Evolutionary conservation across 768 basidiomycete species (phyloP), one percentile per base, ranked within the genome.

Genomic region (Mycena floridula): DNA sequence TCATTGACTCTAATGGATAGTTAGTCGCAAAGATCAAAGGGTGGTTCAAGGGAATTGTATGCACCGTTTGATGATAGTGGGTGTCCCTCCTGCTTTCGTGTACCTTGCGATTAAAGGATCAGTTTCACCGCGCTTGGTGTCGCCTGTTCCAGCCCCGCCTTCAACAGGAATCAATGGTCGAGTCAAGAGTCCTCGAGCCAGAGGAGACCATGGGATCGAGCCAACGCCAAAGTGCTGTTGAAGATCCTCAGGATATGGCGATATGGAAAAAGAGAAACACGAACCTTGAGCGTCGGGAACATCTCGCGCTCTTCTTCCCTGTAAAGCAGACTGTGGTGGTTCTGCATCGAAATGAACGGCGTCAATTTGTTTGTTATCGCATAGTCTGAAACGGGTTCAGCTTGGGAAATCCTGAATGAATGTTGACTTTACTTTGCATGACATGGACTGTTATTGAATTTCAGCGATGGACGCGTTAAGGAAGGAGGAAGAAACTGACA

Each of bases 321-420:
- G 54, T 81, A 81, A 26, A 77, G 37, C 5, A 79, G 64, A 46
- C 57, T 72, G 54, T 81, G 73, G 48, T 76, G 72, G 58, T 82
- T 79, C 57, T 82, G 80, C 80, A 82, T 81, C 9, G 75, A 74
- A 59, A 81, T 65, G n/a, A n/a, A n/a, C n/a, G n/a, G n/a, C n/a
- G n/a, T n/a, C n/a, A n/a, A n/a, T n/a, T n/a, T 69, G 50, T 71
- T 11, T 9, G 11, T 38, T 8, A 38, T 38, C 9, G 37, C 37
- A 22, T 38, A 44, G 32, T 44, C 43, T 37, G 16, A 18, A 26
- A 25, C 16, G 12, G 13, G 13, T 13, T 26, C 18, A 37, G 12
- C 9, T 13, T 23, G 16, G 6, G 22, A 18, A 15, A 30, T 15
- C 18, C 13, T 15, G 25, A 27, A 12, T 22, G 9, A 45, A 25